These are phyloP conservation scores for Brassica hybrid DNA, from an alignment of 441 rosid genomes.

Conservation along the genomic window DNA sequence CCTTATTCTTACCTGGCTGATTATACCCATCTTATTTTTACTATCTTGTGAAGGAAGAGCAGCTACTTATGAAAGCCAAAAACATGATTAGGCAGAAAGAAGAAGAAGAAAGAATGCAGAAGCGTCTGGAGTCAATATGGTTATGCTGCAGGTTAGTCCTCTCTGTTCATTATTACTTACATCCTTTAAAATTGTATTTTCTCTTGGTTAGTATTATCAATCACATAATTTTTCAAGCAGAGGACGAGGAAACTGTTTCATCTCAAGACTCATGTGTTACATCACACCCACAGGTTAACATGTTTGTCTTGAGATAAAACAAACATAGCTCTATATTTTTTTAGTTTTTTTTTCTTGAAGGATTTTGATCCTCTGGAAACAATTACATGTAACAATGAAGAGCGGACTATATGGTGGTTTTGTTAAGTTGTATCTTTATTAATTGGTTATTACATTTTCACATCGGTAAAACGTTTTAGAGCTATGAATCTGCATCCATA, in stretches of 20 bases:
- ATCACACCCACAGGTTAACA: slow-evolving; percentile 49
- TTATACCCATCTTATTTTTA: slow-evolving; percentile 8
- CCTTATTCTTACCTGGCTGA: not conserved
- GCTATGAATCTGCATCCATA: slow-evolving; percentile 1
- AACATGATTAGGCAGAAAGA: slow-evolving; percentile 71
- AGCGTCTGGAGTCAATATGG: slow-evolving; percentile 58
- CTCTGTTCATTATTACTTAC: not conserved
- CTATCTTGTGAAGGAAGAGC: slow-evolving; percentile 71
- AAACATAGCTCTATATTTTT: not conserved
- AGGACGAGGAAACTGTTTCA: slow-evolving; percentile 56
- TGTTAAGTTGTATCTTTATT: not conserved
- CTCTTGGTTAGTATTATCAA: slow-evolving; percentile 46
- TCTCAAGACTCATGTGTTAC: slow-evolving; percentile 49
- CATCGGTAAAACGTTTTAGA: not conserved
- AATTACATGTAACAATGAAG: not conserved
- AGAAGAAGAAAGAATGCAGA: slow-evolving; percentile 67
- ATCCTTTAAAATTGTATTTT: slow-evolving; percentile 11
- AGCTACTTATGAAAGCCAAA: slow-evolving; percentile 84
- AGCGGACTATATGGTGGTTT: not conserved
- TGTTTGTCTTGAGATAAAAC: slow-evolving; percentile 47
- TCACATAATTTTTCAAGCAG: slow-evolving; percentile 50
- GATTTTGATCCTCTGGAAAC: not conserved
- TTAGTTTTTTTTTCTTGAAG: not conserved
- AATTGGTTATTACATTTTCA: slow-evolving; percentile 9
- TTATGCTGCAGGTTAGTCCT: slow-evolving; percentile 56